These are phyloP conservation scores for Ceratocystis lukuohia DNA, from an alignment of 2,329 filamentous ascomycete genomes.

Conservation along the genomic window DNA sequence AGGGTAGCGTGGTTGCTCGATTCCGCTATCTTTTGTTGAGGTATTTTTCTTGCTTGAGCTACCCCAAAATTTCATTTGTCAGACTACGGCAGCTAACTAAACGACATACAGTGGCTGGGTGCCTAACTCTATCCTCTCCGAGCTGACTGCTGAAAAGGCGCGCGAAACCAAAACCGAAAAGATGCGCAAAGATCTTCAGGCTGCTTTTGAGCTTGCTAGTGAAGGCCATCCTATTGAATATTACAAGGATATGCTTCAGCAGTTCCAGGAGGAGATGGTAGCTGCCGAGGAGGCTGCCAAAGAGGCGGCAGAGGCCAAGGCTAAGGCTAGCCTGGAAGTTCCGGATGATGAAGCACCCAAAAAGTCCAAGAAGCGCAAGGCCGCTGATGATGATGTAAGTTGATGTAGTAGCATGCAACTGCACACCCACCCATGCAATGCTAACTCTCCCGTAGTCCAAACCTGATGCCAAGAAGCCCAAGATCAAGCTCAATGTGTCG, in stretches of 20 bases:
- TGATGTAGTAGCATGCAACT: slow-evolving; percentile 21
- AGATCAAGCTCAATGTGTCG: slow-evolving; percentile 54
- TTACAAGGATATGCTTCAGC: slow-evolving; percentile 68
- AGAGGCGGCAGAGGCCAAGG: slow-evolving; percentile 32
- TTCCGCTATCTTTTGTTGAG: neutral
- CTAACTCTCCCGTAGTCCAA: slow-evolving; percentile 9
- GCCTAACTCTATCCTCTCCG: slow-evolving; percentile 65
- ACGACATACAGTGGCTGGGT: slow-evolving; percentile 65
- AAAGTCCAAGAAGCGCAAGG: slow-evolving; percentile 73
- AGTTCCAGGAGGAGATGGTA: slow-evolving; percentile 52
- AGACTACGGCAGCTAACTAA: neutral
- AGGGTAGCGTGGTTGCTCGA: neutral
- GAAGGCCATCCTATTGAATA: slow-evolving; percentile 64
- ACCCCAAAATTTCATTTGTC: neutral
- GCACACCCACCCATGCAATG: neutral
- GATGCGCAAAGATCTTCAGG: slow-evolving; percentile 63
- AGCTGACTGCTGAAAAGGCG: slow-evolving; percentile 61
- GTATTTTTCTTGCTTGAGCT: neutral
- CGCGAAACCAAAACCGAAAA: slow-evolving; percentile 58
- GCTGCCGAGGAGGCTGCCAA: slow-evolving; percentile 39
- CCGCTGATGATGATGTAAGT: slow-evolving; percentile 52
- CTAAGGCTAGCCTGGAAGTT: slow-evolving; percentile 32
- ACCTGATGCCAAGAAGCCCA: slow-evolving; percentile 54
- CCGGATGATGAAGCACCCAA: slow-evolving; percentile 49
- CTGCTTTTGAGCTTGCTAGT: slow-evolving; percentile 67